These are phyloP conservation scores for Scytalidium sp. DNA, from an alignment of 2,329 filamentous ascomycete genomes.

Conservation along the genomic window DNA sequence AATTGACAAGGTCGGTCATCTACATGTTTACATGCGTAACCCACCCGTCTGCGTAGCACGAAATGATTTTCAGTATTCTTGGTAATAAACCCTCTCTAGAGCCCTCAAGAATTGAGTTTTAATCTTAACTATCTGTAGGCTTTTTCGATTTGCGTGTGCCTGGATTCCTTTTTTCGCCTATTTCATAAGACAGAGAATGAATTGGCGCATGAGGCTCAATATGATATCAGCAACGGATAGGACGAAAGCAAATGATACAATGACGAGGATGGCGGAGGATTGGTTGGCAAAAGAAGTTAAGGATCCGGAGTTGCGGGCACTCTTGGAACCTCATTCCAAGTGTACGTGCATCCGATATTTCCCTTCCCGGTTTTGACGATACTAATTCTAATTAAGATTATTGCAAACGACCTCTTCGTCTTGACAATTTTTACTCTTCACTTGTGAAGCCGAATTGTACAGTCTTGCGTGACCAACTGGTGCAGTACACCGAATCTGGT, in stretches of 20 bases:
- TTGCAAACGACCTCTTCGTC: constrained; percentile 32
- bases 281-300: constrained; percentile 15
- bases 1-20: background rate
- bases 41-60: background rate
- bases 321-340: constrained; percentile 16
- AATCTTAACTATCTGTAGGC: background rate
- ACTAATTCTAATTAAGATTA: constrained; percentile 7
- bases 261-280: constrained; percentile 13
- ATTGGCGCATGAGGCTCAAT: background rate
- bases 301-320: constrained; percentile 18
- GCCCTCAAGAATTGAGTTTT: background rate
- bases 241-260: background rate
- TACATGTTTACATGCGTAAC: background rate
- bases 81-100: background rate
- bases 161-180: background rate
- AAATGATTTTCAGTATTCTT: background rate
- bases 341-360: constrained; percentile 20
- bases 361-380: constrained; percentile 13
- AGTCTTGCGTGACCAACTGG: constrained; percentile 38
- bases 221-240: background rate
- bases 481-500: constrained; percentile 29
- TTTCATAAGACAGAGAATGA: background rate
- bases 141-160: background rate
- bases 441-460: constrained; percentile 40
- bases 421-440: constrained; percentile 44